Evolutionary conservation across 2,329 filamentous ascomycete genomes (phyloP).

Genomic region (Ustilaginoidea virens): DNA sequence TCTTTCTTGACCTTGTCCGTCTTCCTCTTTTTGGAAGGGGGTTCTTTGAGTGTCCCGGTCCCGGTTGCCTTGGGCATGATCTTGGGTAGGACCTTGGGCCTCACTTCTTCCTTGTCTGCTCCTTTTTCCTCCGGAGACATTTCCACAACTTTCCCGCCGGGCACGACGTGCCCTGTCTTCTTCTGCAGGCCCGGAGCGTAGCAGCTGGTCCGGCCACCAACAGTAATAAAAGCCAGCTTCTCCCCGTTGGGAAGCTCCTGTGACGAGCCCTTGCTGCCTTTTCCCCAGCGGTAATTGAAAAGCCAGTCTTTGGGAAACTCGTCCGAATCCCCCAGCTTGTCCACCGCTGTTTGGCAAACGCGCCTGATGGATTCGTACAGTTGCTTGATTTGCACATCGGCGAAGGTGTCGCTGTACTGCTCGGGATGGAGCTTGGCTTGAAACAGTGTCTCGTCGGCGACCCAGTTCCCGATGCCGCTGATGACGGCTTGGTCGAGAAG

Average conservation of each 20-base stretch:
- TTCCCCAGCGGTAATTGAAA: constrained; percentile 79
- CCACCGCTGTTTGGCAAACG: constrained; percentile 68
- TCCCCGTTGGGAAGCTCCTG: constrained; percentile 66
- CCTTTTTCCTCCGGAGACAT: constrained; percentile 4
- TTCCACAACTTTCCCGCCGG: constrained; percentile 27
- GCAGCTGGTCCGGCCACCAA: constrained; percentile 83
- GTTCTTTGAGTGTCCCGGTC: too few species aligned
- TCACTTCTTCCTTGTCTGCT: constrained; percentile 10
- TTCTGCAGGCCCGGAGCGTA: constrained; percentile 77
- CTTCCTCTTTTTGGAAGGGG: too few species aligned
- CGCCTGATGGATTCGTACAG: constrained; percentile 61
- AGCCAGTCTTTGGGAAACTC: constrained; percentile 80
- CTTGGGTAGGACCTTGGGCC: background rate
- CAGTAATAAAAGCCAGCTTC: constrained; percentile 72
- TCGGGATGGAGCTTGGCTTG: constrained; percentile 83
- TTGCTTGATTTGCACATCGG: constrained; percentile 50
- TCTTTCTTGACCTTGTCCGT: too few species aligned
- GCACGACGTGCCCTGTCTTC: constrained; percentile 40
- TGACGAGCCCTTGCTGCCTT: constrained; percentile 60
- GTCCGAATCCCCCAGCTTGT: constrained; percentile 64
- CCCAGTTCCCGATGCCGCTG: constrained; percentile 93
- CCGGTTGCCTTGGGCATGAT: too few species aligned
- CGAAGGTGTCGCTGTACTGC: constrained; percentile 77
- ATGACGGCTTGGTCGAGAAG: constrained; percentile 79
- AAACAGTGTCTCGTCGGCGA: constrained; percentile 86